Percentiles rank a stretch among this genome's conserved stretches.
phyloP scores from a whole-genome alignment of 176 grass and related monocot genomes.

The Cymbopogon citratus region DNA sequence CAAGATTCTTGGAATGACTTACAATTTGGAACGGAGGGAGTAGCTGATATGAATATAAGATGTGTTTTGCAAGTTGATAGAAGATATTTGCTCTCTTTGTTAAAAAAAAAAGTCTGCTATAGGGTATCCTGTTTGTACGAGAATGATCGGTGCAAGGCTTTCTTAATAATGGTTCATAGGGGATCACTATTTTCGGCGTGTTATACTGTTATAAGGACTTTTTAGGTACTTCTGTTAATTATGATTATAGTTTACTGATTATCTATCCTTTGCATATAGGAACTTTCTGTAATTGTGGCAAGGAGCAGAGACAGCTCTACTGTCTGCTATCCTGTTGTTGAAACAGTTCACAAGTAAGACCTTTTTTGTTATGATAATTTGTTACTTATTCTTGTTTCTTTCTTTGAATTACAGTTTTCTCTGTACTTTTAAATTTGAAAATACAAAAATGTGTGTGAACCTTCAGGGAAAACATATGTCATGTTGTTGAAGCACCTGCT shows the following conservation, averaged over 20 bases:
- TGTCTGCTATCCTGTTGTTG: constrained; percentile 85
- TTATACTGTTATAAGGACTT: not conserved
- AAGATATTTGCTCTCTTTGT: not conserved
- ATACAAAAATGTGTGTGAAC: constrained; percentile 22
- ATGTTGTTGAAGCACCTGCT: constrained; percentile 87
- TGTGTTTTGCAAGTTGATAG: not conserved
- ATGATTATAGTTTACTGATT: not conserved
- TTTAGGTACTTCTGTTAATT: not conserved
- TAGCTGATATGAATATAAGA: not conserved
- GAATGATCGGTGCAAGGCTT: not conserved
- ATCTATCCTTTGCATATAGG: constrained; percentile 34
- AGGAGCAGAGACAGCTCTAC: constrained; percentile 66
- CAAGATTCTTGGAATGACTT: too few relatives aligned
- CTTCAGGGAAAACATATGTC: constrained; percentile 85
- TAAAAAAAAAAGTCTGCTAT: not conserved
- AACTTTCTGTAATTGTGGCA: constrained; percentile 90
- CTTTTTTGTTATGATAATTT: not conserved
- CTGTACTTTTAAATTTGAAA: not conserved
- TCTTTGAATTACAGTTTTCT: not conserved
- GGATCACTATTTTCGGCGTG: not conserved
- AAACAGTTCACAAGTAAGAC: constrained; percentile 91
- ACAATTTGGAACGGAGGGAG: too few relatives aligned
- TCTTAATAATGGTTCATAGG: not conserved
- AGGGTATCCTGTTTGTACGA: not conserved
- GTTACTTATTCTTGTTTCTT: not conserved